Evolutionary conservation across 73 alveolate genomes (phyloP).

Genomic region (Tetrahymena thermophila): DNA sequence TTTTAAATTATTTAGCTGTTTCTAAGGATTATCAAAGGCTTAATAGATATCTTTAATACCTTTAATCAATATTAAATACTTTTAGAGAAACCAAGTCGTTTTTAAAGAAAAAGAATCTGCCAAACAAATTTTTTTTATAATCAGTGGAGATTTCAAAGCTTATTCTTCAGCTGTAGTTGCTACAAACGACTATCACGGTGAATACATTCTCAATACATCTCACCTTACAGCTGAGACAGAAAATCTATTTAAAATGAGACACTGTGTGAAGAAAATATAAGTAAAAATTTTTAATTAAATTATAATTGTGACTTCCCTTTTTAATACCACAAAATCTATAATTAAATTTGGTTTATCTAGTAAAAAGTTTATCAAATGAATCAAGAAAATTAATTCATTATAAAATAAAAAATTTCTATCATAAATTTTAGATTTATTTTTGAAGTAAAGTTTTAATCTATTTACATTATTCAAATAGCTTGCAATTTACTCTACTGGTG

Average conservation of each 20-base stretch:
- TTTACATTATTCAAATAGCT: neutral
- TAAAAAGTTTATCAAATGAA: neutral
- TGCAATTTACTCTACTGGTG: neutral
- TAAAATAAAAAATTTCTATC: neutral
- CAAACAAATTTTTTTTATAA: neutral
- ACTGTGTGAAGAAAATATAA: neutral
- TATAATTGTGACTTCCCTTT: neutral
- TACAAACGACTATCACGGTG: neutral
- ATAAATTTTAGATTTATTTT: neutral
- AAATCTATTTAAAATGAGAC: neutral
- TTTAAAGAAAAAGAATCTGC: neutral
- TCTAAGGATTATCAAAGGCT: neutral
- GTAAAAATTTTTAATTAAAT: neutral
- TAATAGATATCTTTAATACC: neutral
- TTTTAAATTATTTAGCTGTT: neutral
- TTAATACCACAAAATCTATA: neutral
- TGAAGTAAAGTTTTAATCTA: neutral
- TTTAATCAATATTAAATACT: neutral
- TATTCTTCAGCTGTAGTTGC: neutral
- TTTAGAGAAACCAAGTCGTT: neutral
- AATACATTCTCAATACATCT: neutral
- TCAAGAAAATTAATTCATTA: neutral
- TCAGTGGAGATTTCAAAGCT: neutral
- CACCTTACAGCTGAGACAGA: neutral
- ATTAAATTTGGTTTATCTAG: neutral